Evolutionary conservation across 2,329 filamentous ascomycete species (phyloP), one percentile per base, ranked within the genome.

Genomic region (Penicillium frequentans): DNA sequence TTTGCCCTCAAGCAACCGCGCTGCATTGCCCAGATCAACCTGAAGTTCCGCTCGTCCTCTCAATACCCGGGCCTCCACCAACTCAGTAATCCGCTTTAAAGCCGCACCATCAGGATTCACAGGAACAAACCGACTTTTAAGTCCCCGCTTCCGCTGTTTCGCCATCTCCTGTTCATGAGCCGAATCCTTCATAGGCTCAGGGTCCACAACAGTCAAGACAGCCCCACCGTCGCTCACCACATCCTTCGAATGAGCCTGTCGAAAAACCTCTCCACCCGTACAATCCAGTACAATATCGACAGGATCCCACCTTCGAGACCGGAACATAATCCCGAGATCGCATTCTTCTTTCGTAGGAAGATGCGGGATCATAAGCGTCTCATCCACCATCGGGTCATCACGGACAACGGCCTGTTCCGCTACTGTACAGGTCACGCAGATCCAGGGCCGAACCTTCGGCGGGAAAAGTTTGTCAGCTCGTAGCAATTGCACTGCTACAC

Each of bases 271-370:
- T 3, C 66, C 64, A 29, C 73, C 74, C 13, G 69, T 63, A 54
- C 74, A 77, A 51, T 79, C 76, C 24, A 79, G 58, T 10, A 78
- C 73, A 8, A 78, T 57, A 61, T 78, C 75, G 9, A 77, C 74
- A 0, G 75, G 72, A 1, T 58, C 56, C 69, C 72, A 76, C 11
- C 60, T 60, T 3, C 65, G 68, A 6, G 64, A 49, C 10, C 62
- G 64, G 64, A 77, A 77, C 23, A 65, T 63, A 23, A 57, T 55
- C 2, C 62, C 66, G 27, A 77, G 64, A 57, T 76, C 67, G 47
- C 66, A 70, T 16, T 70, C 67, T 2, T 60, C 49, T 1, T 59
- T 43, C 2, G 65, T 48, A 0, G 70, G 66, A 3, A 69, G 61
- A 31, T 64, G 60, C 9, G 69, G 67, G 9, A 68, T 63, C 24